Evolutionary conservation across 164 flowering plant genomes (phyloP).

Genomic region (Stephania japonica): DNA sequence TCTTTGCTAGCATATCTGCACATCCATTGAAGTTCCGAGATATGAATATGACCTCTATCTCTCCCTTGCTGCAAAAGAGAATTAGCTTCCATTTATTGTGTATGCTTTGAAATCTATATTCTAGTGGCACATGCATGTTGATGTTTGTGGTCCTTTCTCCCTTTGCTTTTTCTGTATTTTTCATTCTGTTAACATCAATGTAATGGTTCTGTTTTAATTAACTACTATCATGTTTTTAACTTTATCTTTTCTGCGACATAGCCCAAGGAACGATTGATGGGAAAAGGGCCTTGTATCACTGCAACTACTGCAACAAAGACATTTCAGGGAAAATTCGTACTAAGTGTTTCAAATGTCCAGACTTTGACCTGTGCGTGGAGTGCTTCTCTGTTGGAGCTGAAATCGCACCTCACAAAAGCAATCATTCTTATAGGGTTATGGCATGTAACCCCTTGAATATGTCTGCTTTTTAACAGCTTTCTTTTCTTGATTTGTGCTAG

Average conservation of each 20-base stretch:
- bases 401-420: conserved; percentile 77
- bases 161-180: neutral
- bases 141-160: neutral
- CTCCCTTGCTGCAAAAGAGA: neutral
- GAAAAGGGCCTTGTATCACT: conserved; percentile 64
- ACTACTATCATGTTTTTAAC: neutral
- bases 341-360: conserved; percentile 68
- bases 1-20: too few species aligned
- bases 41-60: too few species aligned
- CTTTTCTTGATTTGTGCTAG: neutral
- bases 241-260: conserved; percentile 13
- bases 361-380: conserved; percentile 85
- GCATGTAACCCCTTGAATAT: conserved; percentile 30
- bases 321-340: conserved; percentile 70
- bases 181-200: neutral
- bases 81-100: neutral
- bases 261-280: conserved; percentile 63
- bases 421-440: conserved; percentile 90
- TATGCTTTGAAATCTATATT: neutral
- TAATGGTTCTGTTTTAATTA: neutral
- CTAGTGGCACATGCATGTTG: neutral
- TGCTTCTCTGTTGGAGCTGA: conserved; percentile 92
- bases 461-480: neutral
- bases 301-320: conserved; percentile 83
- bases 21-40: too few species aligned